These are phyloP conservation scores for Vitis hybrid DNA, from an alignment of 177 flowering plant genomes.

Conservation along the genomic window DNA sequence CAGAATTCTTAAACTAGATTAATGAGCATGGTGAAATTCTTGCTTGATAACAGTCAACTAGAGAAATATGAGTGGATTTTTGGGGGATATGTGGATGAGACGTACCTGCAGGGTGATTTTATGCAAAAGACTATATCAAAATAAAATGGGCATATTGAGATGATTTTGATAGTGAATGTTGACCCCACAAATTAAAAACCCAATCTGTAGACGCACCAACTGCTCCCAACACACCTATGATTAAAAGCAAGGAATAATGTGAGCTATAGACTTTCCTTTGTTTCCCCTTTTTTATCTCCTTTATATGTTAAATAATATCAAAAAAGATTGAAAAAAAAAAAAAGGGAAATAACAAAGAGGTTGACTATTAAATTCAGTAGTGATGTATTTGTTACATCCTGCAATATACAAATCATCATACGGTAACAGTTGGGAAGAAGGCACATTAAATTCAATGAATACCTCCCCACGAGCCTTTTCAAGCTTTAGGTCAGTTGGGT, in stretches of 20 bases:
- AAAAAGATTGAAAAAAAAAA: neutral
- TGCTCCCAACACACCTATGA: constrained; percentile 22
- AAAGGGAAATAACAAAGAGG: neutral
- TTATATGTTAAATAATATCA: neutral
- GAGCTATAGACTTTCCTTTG: constrained; percentile 4
- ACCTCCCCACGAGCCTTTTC: constrained; percentile 2
- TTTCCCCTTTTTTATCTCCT: neutral
- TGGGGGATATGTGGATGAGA: neutral
- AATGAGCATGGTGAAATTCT: neutral
- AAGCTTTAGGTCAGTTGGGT: constrained; percentile 1
- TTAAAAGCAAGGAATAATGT: constrained; percentile 28
- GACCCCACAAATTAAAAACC: constrained; percentile 30
- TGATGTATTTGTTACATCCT: constrained; percentile 12
- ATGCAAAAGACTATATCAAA: neutral
- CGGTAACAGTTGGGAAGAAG: constrained; percentile 24
- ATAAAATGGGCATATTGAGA: neutral
- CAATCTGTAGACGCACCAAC: constrained; percentile 25
- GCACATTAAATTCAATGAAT: constrained; percentile 17
- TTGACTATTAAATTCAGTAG: constrained; percentile 2
- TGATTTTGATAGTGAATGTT: constrained; percentile 22
- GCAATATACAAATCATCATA: constrained; percentile 13
- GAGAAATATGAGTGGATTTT: neutral
- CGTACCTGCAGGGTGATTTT: neutral
- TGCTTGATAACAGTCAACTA: neutral
- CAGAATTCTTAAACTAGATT: neutral